phyloP scores from a whole-genome alignment of 371 early-diverging fungal species.

The Zancudomyces culisetae region DNA sequence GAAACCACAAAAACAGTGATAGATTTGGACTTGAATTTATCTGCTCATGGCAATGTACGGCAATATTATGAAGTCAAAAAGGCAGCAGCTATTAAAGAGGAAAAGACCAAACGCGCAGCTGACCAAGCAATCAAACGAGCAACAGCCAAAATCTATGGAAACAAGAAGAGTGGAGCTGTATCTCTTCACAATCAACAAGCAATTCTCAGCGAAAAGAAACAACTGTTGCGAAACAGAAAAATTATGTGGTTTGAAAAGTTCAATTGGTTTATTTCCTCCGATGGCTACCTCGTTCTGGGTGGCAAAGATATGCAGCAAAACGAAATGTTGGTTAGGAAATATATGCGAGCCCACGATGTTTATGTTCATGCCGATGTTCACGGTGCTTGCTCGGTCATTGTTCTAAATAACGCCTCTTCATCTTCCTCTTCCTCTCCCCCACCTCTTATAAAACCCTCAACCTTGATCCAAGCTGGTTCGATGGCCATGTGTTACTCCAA shows the following conservation, averaged over 20 bases:
- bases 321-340: constrained; percentile 85
- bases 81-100: constrained; percentile 61
- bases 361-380: constrained; percentile 95
- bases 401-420: constrained; percentile 46
- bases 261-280: constrained; percentile 90
- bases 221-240: constrained; percentile 58
- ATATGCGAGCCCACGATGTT: constrained; percentile 62
- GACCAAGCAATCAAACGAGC: constrained; percentile 72
- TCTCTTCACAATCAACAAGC: constrained; percentile 15
- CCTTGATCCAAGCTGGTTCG: constrained; percentile 85
- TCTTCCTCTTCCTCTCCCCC: too few species aligned
- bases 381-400: constrained; percentile 84
- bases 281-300: constrained; percentile 86
- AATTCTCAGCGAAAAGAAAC: constrained; percentile 36
- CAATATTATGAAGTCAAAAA: constrained; percentile 75
- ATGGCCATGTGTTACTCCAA: constrained; percentile 91
- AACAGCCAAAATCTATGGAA: constrained; percentile 67
- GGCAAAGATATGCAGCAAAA: constrained; percentile 96
- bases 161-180: constrained; percentile 36
- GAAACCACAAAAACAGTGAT: constrained; percentile 26
- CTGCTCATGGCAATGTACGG: constrained; percentile 84
- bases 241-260: constrained; percentile 99
- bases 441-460: constrained; percentile 63
- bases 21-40: constrained; percentile 66
- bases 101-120: constrained; percentile 71